Conservation (phyloP, 2,329 filamentous ascomycete species). For the Colletotrichum sp. region DNA sequence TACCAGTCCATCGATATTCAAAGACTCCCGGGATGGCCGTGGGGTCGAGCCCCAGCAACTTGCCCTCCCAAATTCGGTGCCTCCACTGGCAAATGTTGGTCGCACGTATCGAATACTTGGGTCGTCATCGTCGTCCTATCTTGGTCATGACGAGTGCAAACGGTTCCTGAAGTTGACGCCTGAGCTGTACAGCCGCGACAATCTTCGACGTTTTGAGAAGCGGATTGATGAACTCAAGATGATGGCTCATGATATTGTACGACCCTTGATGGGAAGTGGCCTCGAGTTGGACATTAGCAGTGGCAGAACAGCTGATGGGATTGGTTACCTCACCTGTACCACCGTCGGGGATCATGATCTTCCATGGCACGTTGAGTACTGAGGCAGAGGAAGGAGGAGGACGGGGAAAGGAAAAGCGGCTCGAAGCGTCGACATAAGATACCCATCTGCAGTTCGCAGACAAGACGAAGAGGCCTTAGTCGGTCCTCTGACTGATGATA, state of each 20-base stretch:
- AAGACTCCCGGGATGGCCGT: constrained; percentile 30
- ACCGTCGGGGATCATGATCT: constrained; percentile 53
- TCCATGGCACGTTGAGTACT: constrained; percentile 51
- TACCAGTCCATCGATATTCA: constrained; percentile 70
- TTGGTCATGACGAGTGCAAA: constrained; percentile 88
- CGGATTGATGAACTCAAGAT: constrained; percentile 87
- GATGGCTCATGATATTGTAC: constrained; percentile 81
- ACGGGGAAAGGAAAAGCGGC: background rate
- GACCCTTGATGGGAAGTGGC: constrained; percentile 83
- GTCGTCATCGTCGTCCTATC: constrained; percentile 66
- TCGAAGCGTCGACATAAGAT: background rate
- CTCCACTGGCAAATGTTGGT: constrained; percentile 66
- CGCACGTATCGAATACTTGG: constrained; percentile 81
- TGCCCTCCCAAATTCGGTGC: constrained; percentile 40
- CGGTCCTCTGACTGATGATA: constrained; percentile 3
- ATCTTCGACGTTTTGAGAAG: constrained; percentile 82
- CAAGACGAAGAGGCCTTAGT: background rate
- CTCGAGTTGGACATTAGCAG: constrained; percentile 77
- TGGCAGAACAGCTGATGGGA: constrained; percentile 43
- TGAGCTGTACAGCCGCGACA: constrained; percentile 86
- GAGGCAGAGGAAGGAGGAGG: background rate
- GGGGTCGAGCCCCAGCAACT: constrained; percentile 32
- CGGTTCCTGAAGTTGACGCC: constrained; percentile 84
- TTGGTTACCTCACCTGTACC: constrained; percentile 58
- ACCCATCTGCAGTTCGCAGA: background rate